These are phyloP conservation scores for Monosporascus sp. DNA, from an alignment of 2,329 filamentous ascomycete species.

Conservation along the genomic window DNA sequence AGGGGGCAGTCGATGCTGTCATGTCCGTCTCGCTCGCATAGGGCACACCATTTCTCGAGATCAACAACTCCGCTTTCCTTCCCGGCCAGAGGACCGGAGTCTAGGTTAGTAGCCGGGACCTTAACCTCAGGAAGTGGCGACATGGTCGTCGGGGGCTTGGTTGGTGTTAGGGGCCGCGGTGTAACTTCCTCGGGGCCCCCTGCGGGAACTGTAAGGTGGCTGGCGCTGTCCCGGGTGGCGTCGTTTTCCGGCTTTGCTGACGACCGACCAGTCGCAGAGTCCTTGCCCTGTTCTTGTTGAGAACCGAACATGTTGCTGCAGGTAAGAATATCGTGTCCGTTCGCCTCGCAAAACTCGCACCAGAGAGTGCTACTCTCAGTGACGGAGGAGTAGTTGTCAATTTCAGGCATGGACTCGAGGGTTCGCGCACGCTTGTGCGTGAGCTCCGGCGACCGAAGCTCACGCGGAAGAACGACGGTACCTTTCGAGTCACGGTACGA, in stretches of 20 bases:
- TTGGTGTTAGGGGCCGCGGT: slow-evolving; percentile 51
- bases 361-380: slow-evolving; percentile 72
- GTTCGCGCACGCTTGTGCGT: slow-evolving; percentile 47
- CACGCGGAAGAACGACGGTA: slow-evolving; percentile 55
- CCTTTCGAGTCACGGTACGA: slow-evolving; percentile 62
- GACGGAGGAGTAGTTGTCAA: slow-evolving; percentile 61
- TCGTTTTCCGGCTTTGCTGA: slow-evolving; percentile 29
- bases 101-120: slow-evolving; percentile 57
- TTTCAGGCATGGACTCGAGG: slow-evolving; percentile 66
- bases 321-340: slow-evolving; percentile 87
- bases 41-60: slow-evolving; percentile 88
- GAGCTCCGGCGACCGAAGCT: slow-evolving; percentile 41
- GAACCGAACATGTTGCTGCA: slow-evolving; percentile 83
- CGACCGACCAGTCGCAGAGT: slow-evolving; percentile 12
- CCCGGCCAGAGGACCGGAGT: slow-evolving; percentile 65
- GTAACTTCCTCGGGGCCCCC: slow-evolving; percentile 37
- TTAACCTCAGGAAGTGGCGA: slow-evolving; percentile 35
- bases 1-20: slow-evolving; percentile 93
- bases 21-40: slow-evolving; percentile 94
- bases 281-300: slow-evolving; percentile 23
- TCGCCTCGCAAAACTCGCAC: slow-evolving; percentile 94
- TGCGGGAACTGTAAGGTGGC: slow-evolving; percentile 32
- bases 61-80: slow-evolving; percentile 76
- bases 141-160: slow-evolving; percentile 39
- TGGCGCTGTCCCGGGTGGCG: slow-evolving; percentile 32